Evolutionary conservation across 768 basidiomycete genomes (phyloP), one percentile per base, ranked within the genome.

Genomic region (Cystoderma amianthinum): DNA sequence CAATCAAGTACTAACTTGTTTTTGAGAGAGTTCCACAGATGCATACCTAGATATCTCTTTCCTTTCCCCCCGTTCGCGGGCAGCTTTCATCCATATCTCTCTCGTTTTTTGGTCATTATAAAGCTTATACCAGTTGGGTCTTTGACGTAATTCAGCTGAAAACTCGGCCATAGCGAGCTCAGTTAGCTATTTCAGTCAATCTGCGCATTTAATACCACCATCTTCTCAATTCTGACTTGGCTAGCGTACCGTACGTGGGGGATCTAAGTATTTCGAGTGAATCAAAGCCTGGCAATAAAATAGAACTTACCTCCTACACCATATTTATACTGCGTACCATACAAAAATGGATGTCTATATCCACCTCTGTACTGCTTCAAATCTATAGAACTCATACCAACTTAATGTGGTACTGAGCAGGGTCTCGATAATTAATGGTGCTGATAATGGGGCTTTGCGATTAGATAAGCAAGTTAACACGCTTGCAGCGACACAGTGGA

Each of bases 81-180:
- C 57, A 64, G 28, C 58, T 47, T 7, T 48, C 38, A 1, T 48
- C 73, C 70, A 75, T 9, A 48, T 46, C 12, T 50, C 45, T 41
- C 61, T 55, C 3, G 46, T 41, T 13, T 52, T 47, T 11, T 49
- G 45, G 35, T 64, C 52, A 22, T 49, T 48, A 40, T 55, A 52
- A 15, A 42, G 24, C n/a, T 44, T 56, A 66, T 66, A 71, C 75
- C 75, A 76, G 9, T 63, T 51, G 0, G 53, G 46, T 20, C 59
- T 57, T 15, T 57, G 51, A 16, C 73, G 62, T 32, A 77, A 53
- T 36, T 63, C 59, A 12, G 64, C 65, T 24, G 74, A 76, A 43
- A 69, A 56, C 39, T 65, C 56, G 21, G 62, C 63, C 74, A 78
- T 76, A 1, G 72, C 73, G 36, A 73, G 48, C 36, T 78, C 75